Conservation (phyloP, 495 filamentous ascomycete genomes). For the Pyronema domesticum region DNA sequence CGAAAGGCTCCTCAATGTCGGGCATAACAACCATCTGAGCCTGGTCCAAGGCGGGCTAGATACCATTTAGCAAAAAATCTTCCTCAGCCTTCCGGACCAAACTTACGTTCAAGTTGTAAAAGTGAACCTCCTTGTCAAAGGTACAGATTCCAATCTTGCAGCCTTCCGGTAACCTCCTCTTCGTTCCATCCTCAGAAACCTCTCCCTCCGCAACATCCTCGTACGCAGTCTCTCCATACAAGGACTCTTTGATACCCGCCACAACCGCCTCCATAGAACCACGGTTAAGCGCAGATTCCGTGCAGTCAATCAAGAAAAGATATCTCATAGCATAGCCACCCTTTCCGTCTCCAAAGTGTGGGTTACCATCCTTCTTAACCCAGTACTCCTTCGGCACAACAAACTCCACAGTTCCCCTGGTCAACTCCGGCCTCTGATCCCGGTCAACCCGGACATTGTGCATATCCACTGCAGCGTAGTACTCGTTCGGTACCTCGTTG, state of each 20-base stretch:
- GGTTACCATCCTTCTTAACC: slow-evolving; percentile 74
- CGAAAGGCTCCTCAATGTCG: slow-evolving; percentile 91
- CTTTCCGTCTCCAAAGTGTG: slow-evolving; percentile 25
- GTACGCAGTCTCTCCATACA: slow-evolving; percentile 48
- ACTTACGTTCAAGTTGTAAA: slow-evolving; percentile 80
- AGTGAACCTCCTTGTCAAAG: slow-evolving; percentile 88
- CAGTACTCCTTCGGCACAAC: slow-evolving; percentile 96
- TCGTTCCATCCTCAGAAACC: slow-evolving; percentile 38
- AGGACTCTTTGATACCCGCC: slow-evolving; percentile 63
- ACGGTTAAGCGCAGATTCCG: slow-evolving; percentile 70
- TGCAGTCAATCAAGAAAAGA: slow-evolving; percentile 85
- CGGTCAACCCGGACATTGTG: slow-evolving; percentile 76
- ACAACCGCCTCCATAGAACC: slow-evolving; percentile 85
- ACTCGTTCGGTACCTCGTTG: slow-evolving; percentile 83
- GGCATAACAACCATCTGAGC: slow-evolving; percentile 99
- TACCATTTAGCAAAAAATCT: slow-evolving; percentile 12
- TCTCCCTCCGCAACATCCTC: slow-evolving; percentile 27
- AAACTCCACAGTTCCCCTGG: slow-evolving; percentile 84
- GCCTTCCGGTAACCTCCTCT: slow-evolving; percentile 50
- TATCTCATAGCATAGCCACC: slow-evolving; percentile 41
- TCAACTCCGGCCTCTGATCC: slow-evolving; percentile 74
- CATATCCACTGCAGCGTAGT: slow-evolving; percentile 80
- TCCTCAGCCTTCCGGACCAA: not conserved
- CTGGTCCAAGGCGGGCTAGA: slow-evolving; percentile 54
- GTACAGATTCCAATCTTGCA: slow-evolving; percentile 89